A percentile compares a stretch with the other conserved stretches of the same genome.
phyloP scores from a whole-genome alignment of 2,329 filamentous ascomycete species.

The Colletotrichum sp. region DNA sequence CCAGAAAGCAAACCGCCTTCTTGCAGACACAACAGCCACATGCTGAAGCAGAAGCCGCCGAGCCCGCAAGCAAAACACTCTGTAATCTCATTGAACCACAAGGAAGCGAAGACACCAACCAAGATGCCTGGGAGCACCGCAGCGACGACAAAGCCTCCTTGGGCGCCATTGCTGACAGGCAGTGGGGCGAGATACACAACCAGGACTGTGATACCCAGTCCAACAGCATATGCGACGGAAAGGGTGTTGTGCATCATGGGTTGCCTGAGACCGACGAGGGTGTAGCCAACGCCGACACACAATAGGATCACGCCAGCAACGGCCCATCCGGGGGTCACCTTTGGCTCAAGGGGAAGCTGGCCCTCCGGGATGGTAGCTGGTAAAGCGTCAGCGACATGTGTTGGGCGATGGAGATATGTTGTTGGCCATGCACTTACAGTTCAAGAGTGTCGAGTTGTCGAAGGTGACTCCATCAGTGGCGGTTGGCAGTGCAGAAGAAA shows the following conservation, averaged over 20 bases:
- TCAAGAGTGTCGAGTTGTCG: constrained; percentile 35
- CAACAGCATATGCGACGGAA: constrained; percentile 75
- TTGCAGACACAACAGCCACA: constrained; percentile 87
- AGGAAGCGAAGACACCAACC: constrained; percentile 73
- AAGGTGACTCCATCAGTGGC: constrained; percentile 23
- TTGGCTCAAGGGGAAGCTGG: constrained; percentile 73
- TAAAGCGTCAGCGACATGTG: not conserved
- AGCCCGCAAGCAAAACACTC: constrained; percentile 84
- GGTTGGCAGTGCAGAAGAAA: not conserved
- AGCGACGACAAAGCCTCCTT: constrained; percentile 88
- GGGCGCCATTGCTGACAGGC: constrained; percentile 75
- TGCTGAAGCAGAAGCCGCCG: constrained; percentile 83
- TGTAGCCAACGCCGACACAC: constrained; percentile 71
- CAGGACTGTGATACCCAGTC: constrained; percentile 78
- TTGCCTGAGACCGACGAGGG: constrained; percentile 83
- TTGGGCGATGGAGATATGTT: not conserved
- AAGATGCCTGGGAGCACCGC: constrained; percentile 74
- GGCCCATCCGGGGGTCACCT: constrained; percentile 80
- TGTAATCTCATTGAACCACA: constrained; percentile 81
- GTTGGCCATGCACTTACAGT: constrained; percentile 31
- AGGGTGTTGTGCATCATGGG: constrained; percentile 81
- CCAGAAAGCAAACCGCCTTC: constrained; percentile 74
- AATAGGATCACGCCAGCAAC: constrained; percentile 81
- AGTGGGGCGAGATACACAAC: constrained; percentile 88
- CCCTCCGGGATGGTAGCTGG: constrained; percentile 52